Base-by-base conservation (phyloP, 306 rosid species). In the Dryas drummondii region DNA sequence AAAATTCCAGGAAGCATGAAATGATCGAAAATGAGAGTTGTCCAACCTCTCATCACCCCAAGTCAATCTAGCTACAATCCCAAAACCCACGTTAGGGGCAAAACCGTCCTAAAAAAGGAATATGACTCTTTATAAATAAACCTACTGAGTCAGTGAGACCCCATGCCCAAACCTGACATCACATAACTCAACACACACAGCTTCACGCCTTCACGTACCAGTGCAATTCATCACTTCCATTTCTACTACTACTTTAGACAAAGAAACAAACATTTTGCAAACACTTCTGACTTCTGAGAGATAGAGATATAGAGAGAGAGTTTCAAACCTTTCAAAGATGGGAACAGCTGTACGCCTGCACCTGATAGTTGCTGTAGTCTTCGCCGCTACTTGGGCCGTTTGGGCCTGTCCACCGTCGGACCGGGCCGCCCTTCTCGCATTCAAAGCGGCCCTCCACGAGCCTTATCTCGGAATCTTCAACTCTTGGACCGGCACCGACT, bases 401-500 rank as follows among this genome's bases (percentile, higher is more conserved):
- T 2, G 49, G n/a, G 82, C 83, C 16, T 96, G 99, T 75, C 91
- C 84, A 2, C 93, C 94, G 9, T 84, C 96, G 0, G 99, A 96
- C 54, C 74, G 90, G 78, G 89, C 82, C 2, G 97, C 97, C 4
- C 86, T 96, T 4, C 73, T 92, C 26, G 88, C 88, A 0, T 84
- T 96, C 86, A 96, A 76, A 71, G 89, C 92, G 0, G 90, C 87
- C 0, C 98, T 96, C 52, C 81, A 84, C 53, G 99, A 92, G 69
- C 82, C 96, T 0, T 37, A 87, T 16, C 54, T 90, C 45, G 96
- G 93, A 11, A 84, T 96, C 76, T 96, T 96, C 85, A 80, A 83
- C 78, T 82, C 98, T 0, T 96, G 99, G 99, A 82, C 83, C 3
- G 97, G 99, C 61, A 10, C 68, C 53, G 96, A 96, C 72, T 96